Evolutionary conservation across 305 asterid genomes (phyloP).

Genomic region (Fraxinus velutina): DNA sequence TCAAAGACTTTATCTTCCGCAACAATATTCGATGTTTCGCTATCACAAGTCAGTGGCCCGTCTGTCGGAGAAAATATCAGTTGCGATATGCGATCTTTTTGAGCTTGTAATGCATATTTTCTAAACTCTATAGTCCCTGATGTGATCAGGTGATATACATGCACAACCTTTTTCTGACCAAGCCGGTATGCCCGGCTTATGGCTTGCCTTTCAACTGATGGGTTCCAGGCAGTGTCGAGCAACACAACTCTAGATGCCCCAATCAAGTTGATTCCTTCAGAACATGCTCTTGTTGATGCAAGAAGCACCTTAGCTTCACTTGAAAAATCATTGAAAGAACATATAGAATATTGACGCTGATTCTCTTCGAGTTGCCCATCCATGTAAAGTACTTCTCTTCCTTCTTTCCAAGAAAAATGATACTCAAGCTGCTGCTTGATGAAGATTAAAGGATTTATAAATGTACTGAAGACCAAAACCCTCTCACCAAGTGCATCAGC

Average conservation of each 20-base stretch:
- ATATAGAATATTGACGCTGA: slow-evolving; percentile 25
- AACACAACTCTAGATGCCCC: slow-evolving; percentile 40
- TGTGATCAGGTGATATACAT: slow-evolving; percentile 28
- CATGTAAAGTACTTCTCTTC: slow-evolving; percentile 29
- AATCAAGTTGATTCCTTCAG: slow-evolving; percentile 34
- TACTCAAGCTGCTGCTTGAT: slow-evolving; percentile 25
- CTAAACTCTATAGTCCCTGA: slow-evolving; percentile 24
- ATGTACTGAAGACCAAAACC: slow-evolving; percentile 30
- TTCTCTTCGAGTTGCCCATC: slow-evolving; percentile 22
- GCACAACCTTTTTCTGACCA: slow-evolving; percentile 32
- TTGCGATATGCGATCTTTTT: slow-evolving; percentile 28
- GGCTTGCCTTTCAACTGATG: slow-evolving; percentile 22
- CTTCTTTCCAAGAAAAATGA: slow-evolving; percentile 31
- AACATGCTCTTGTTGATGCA: slow-evolving; percentile 35
- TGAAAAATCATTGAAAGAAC: slow-evolving; percentile 21
- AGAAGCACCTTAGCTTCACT: slow-evolving; percentile 34
- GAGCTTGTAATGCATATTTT: slow-evolving; percentile 13
- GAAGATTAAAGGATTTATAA: slow-evolving; percentile 22
- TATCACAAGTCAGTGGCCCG: too few relatives aligned
- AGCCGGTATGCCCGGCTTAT: slow-evolving; percentile 38
- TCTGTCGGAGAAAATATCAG: slow-evolving; percentile 26
- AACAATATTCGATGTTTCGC: neutral
- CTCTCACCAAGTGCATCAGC: slow-evolving; percentile 18
- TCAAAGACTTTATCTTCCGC: slow-evolving; percentile 23
- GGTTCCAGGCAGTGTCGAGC: slow-evolving; percentile 39